These are phyloP conservation scores for Chlamydomonas urium DNA, from an alignment of 139 green algal genomes.

Conservation along the genomic window DNA sequence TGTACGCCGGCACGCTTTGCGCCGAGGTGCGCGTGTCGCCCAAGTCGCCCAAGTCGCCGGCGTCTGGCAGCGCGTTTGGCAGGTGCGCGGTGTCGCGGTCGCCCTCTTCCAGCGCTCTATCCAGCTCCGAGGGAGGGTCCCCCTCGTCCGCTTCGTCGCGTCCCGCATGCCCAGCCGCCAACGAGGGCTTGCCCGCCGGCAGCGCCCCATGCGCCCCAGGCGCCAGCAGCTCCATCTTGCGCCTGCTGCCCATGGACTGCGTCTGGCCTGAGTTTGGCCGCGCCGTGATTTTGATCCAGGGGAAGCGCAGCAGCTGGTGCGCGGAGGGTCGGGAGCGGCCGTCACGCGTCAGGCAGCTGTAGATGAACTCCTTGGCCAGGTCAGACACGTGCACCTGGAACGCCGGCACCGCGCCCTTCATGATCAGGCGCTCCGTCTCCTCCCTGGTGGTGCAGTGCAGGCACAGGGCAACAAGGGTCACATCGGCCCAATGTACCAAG, in stretches of 20 bases:
- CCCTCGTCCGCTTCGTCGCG: too few species aligned
- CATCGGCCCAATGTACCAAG: neutral
- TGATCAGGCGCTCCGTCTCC: constrained; percentile 8
- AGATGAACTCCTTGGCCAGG: constrained; percentile 15
- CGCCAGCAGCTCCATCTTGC: neutral
- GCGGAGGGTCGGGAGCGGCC: neutral
- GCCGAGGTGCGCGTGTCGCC: too few species aligned
- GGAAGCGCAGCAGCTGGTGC: constrained; percentile 19
- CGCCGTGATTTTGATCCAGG: constrained; percentile 9
- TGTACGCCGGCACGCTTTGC: too few species aligned
- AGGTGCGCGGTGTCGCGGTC: too few species aligned
- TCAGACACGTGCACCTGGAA: constrained; percentile 18
- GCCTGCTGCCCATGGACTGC: neutral
- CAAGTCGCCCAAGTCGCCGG: too few species aligned
- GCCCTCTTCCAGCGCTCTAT: neutral
- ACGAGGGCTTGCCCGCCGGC: too few species aligned
- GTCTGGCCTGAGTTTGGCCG: neutral
- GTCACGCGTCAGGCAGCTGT: constrained; percentile 10
- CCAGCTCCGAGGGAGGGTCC: too few species aligned
- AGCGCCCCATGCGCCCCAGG: too few species aligned
- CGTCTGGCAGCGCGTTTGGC: too few species aligned
- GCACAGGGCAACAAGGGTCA: too few species aligned
- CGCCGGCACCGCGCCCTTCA: neutral
- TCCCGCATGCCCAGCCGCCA: too few species aligned
- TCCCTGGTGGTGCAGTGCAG: neutral